Base-by-base conservation (phyloP, 2,329 filamentous ascomycete species). In the Colletotrichum brevisporum region DNA sequence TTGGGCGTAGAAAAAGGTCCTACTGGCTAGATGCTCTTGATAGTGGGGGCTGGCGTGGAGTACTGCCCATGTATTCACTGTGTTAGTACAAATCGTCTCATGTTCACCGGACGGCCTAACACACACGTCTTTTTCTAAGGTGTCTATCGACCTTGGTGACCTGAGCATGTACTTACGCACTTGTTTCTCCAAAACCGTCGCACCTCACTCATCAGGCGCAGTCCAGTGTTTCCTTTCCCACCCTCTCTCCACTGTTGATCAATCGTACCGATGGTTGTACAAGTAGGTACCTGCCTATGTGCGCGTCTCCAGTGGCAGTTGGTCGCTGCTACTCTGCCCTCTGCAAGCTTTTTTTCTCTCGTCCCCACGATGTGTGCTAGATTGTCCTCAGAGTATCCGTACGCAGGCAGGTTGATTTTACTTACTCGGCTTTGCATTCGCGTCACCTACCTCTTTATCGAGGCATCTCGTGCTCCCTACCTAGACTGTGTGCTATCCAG, bases 1-100 rank as follows among this genome's bases (percentile, higher is more conserved):
- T 52, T 45, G 64, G 64, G 18, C 18, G 16, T 43, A 54, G 36
- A 41, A 51, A 68, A 65, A 59, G 65, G 31, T 65, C 61, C 65
- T 62, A 54, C 50, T 62, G 59, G 59, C 21, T 43, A 18, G 27
- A 50, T 48, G 50, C 48, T 53, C 47, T 24, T 27, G 53, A 51
- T 26, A 53, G 53, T 48, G 65, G 45, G 64, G 65, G 45, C 31
- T 8, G 41, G 47, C 66, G 55, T 45, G 54, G 66, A 50, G 15
- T 6, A 48, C 36, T 58, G 26, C 54, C 16, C n/a, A 9, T 13
- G 39, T 36, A 27, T 24, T 15, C 27, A 15, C 59, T 52, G 15
- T 69, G 61, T 66, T 47, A 69, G 52, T 18, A n/a, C 18, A 26
- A n/a, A 13, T 5, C 10, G 18, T 0, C 1, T 1, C 9, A 24